These are phyloP conservation scores for Aspergillus brasiliensis DNA, from an alignment of 2,329 filamentous ascomycete species.

Conservation along the genomic window DNA sequence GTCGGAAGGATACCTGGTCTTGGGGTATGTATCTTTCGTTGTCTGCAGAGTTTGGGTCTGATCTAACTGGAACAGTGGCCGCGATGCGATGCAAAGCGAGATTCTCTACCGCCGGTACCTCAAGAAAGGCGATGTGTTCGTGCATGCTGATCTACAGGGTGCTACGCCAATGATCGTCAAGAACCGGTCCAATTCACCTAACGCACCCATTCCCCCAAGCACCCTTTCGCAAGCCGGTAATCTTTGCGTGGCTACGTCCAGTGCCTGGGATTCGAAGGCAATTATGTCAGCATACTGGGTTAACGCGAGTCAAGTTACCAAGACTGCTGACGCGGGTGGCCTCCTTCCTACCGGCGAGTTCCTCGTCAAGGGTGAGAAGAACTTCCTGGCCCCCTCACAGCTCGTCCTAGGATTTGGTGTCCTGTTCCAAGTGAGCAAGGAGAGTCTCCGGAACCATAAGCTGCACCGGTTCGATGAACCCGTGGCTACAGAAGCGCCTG, in stretches of 20 bases:
- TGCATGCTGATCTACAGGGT: slow-evolving; percentile 85
- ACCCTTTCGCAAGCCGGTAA: slow-evolving; percentile 89
- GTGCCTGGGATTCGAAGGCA: slow-evolving; percentile 94
- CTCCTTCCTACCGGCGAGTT: slow-evolving; percentile 79
- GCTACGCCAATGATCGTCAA: slow-evolving; percentile 87
- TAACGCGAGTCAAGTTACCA: slow-evolving; percentile 83
- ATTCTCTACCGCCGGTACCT: slow-evolving; percentile 86
- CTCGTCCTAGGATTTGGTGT: slow-evolving; percentile 84
- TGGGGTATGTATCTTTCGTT: slow-evolving; percentile 56
- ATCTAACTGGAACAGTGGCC: slow-evolving; percentile 54
- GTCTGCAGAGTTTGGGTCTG: neutral
- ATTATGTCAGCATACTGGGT: slow-evolving; percentile 98
- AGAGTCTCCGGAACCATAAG: slow-evolving; percentile 77
- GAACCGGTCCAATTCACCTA: slow-evolving; percentile 74
- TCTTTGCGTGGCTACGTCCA: slow-evolving; percentile 79
- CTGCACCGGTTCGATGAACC: slow-evolving; percentile 66
- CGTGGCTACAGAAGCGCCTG: slow-evolving; percentile 22
- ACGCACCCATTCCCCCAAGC: slow-evolving; percentile 86
- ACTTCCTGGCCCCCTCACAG: slow-evolving; percentile 84
- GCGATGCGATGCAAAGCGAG: slow-evolving; percentile 87
- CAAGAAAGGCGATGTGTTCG: slow-evolving; percentile 85
- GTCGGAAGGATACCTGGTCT: slow-evolving; percentile 88
- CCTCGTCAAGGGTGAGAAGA: slow-evolving; percentile 81
- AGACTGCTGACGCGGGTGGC: slow-evolving; percentile 77
- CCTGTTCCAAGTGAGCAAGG: slow-evolving; percentile 84